Evolutionary conservation across 345 rosid species (phyloP), one percentile per base, ranked within the genome.

Genomic region (Pseudoturritis turrita): DNA sequence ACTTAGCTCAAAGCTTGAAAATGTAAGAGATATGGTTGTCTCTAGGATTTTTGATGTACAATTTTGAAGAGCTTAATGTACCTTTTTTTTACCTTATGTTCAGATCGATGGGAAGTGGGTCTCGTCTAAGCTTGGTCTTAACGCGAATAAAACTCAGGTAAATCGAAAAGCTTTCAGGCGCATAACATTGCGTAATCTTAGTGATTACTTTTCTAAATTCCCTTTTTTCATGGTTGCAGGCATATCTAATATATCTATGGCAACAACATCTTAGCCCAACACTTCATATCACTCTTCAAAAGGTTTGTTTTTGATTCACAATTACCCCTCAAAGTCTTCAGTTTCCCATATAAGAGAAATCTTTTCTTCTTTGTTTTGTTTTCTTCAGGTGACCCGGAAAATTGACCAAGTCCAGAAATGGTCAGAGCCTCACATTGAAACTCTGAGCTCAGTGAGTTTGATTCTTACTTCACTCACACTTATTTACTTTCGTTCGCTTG

Each of bases 251-350:
- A 54, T 66, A 73, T 47, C 56, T 35, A 29, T 84, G 87, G 87
- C 68, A 75, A 60, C 79, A 81, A 37, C 78, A 70, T 57, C 70
- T 76, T 40, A 64, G 50, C 47, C 83, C 83, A n/a, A 66, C 65
- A 40, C 65, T 81, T 58, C 74, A 68, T 54, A 33, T 74, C 4
- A 56, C 77, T 41, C 60, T 79, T 63, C 55, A 61, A 55, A 72
- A 77, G 87, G 87, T 83, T 25, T 47, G 19, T 47, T 35, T 67
- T 40, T 1, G 17, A n/a, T 35, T 41, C 71, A 53, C 44, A 51
- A 10, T 47, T 43, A 45, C 7, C 26, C 9, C 21, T 52, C n/a
- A 21, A 51, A 17, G 29, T 65, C 36, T 43, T 51, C 2, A 23
- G 4, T 17, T 35, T 26, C 39, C 35, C 37, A 21, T 15, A 6